Percentiles rank a stretch among this genome's conserved stretches.
These are phyloP conservation scores for Saccharomyces mikatae DNA, from an alignment of 805 yeast species.

Conservation along the genomic window DNA sequence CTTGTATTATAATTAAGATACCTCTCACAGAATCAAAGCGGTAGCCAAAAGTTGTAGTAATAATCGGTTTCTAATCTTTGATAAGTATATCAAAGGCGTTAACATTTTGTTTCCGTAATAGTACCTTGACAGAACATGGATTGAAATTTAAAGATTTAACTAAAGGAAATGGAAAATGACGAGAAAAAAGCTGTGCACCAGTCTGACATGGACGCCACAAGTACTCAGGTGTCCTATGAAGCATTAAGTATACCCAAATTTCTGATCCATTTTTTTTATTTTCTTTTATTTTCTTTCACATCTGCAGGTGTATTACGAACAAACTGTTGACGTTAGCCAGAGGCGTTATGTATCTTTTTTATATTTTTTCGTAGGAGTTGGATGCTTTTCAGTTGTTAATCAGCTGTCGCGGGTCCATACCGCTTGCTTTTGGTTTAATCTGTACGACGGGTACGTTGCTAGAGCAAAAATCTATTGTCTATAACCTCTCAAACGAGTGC, in stretches of 20 bases:
- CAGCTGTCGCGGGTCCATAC: no score
- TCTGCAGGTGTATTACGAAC: not conserved
- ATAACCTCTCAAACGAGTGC: no score
- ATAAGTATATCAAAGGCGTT: slow-evolving; percentile 4
- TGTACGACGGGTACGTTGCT: no score
- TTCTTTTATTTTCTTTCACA: not conserved
- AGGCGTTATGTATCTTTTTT: not conserved
- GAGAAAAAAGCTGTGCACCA: slow-evolving; percentile 27
- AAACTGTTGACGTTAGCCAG: not conserved
- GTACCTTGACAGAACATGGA: not conserved
- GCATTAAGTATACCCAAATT: slow-evolving; percentile 34
- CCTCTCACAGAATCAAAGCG: no score
- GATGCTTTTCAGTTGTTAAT: no score
- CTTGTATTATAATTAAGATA: no score
- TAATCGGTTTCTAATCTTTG: not conserved
- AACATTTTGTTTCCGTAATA: slow-evolving; percentile 1
- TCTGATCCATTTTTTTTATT: slow-evolving; percentile 20
- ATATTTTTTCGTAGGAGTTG: not conserved
- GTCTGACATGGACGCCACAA: slow-evolving; percentile 16
- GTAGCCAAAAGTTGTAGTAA: not conserved
- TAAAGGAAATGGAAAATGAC: slow-evolving; percentile 12
- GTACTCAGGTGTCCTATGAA: slow-evolving; percentile 32
- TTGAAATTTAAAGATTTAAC: not conserved
- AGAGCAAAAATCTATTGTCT: no score
- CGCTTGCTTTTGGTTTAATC: no score